Evolutionary conservation across 208 protist species (phyloP), one percentile per base, ranked within the genome.

Genomic region (Trypanosoma brucei): DNA sequence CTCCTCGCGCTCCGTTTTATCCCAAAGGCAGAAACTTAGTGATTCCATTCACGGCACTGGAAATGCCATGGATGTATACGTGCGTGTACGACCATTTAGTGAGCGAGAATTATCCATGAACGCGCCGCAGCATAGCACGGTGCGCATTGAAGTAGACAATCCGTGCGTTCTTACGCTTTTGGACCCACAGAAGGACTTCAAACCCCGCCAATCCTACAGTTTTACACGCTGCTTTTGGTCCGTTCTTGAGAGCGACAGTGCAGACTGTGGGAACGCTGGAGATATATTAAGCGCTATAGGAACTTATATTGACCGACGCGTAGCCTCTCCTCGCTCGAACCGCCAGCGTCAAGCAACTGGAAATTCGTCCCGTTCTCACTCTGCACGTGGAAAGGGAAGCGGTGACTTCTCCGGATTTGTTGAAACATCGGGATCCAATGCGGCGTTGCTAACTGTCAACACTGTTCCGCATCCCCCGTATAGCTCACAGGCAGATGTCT

Each of bases 161-260:
- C 82, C 83, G 2, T 68, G 75, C 22, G 56, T 80, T 22, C 66
- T 94, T 67, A 91, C 84, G 9, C 59, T 91, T 37, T 67, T 91
- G 30, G 84, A 94, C 54, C 82, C 83, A 8, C 52, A 75, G 4
- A 76, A 79, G 14, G 77, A 78, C 40, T 91, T 82, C 65, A 69
- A 76, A 2, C 75, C 83, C 5, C 70, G 75, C 36, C 59, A 72
- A 14, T 86, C 85, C 1, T 90, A 86, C 75, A 76, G 70, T 36
- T 94, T 94, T 63, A 84, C 65, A 1, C 76, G 68, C 39, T 91
- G 83, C 62, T 89, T 92, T 56, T 94, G 88, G 85, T 94, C 88
- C 49, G 84, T 94, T 2, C 77, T 90, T 35, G 71, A 81, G 30
- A 11, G 48, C 1, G 52, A 37, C 5, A 40, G 49, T 55, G 67